phyloP scores from a whole-genome alignment of 176 grass and related monocot genomes.

The Oryza longistaminata region DNA sequence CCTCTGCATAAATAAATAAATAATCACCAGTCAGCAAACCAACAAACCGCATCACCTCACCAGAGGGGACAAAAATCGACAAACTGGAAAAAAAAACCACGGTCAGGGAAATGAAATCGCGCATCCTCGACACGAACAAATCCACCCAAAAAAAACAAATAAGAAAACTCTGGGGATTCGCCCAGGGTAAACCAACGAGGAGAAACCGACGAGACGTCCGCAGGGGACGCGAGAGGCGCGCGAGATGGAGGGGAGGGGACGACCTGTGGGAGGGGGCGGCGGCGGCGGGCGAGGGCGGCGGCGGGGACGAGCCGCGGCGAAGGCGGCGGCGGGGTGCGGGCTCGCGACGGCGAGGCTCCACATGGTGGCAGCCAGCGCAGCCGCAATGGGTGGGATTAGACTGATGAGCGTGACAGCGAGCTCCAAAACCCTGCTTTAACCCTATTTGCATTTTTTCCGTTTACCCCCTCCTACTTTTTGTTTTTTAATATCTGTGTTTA shows the following conservation, averaged over 20 bases:
- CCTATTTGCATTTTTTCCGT: conserved; percentile 7
- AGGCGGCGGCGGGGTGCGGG: conserved; percentile 24
- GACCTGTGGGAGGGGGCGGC: not conserved
- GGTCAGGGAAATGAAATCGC: not conserved
- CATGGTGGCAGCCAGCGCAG: conserved; percentile 17
- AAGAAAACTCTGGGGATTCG: not conserved
- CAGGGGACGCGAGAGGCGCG: not conserved
- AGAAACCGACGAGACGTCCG: not conserved
- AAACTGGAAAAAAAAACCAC: not conserved
- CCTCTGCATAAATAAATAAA: not conserved
- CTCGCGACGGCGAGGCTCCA: conserved; percentile 21
- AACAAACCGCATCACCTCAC: not conserved
- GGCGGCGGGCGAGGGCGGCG: not conserved
- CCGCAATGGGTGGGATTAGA: conserved; percentile 2
- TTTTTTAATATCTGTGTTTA: no score
- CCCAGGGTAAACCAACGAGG: not conserved
- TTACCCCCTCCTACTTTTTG: not conserved
- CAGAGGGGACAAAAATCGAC: not conserved
- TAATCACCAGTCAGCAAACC: not conserved
- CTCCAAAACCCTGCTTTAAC: conserved; percentile 34
- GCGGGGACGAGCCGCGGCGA: not conserved
- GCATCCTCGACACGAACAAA: not conserved
- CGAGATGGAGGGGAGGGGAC: not conserved
- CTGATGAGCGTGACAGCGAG: not conserved
- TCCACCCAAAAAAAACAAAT: not conserved